Evolutionary conservation across 345 rosid genomes (phyloP).

Genomic region (Sonneratia caseolaris): DNA sequence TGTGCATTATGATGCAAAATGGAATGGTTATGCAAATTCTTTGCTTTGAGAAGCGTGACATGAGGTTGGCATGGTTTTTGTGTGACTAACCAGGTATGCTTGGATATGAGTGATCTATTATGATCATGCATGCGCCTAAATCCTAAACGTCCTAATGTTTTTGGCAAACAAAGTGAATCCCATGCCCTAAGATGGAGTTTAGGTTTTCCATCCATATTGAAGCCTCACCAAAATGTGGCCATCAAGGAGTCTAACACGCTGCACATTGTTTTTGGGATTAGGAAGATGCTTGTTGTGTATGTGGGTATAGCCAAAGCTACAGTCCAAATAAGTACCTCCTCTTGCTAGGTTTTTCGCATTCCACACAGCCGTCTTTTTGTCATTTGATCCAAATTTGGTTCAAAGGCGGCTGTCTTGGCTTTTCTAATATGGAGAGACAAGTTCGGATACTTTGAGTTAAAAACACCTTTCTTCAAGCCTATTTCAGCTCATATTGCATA

Average conservation of each 20-base stretch:
- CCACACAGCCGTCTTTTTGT: too few relatives aligned
- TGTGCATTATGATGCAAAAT: too few relatives aligned
- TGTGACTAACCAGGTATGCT: not conserved
- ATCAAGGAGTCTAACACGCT: not conserved
- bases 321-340: not conserved
- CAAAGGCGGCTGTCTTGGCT: not conserved
- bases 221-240: not conserved
- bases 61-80: too few relatives aligned
- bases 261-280: not conserved
- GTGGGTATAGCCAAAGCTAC: not conserved
- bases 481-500: not conserved
- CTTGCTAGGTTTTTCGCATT: not conserved
- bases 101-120: not conserved
- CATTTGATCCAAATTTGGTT: not conserved
- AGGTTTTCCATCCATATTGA: not conserved
- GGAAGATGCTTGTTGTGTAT: not conserved
- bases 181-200: not conserved
- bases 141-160: not conserved
- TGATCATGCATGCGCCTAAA: not conserved
- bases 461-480: too few relatives aligned
- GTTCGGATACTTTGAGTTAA: too few relatives aligned
- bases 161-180: not conserved
- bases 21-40: too few relatives aligned
- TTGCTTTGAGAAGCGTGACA: too few relatives aligned
- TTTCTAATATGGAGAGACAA: too few relatives aligned